These are phyloP conservation scores for Leccinum subspadiceum DNA, from an alignment of 1,284 basidiomycete species.

Conservation along the genomic window DNA sequence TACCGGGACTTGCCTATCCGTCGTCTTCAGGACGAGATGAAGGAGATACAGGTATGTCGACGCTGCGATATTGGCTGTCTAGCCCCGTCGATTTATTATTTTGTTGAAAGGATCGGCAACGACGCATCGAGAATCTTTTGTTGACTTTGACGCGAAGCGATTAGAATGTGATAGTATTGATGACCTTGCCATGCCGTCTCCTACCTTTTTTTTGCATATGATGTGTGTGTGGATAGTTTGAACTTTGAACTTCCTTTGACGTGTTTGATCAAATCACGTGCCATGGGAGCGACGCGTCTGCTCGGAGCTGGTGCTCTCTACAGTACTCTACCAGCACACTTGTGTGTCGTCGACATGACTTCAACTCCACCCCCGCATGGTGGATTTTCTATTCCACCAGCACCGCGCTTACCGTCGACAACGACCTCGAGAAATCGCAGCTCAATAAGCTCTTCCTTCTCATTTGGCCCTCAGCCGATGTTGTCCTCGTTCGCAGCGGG, in stretches of 20 bases:
- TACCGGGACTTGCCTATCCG: constrained; percentile 61
- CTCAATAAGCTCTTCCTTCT: constrained; percentile 79
- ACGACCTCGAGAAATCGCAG: constrained; percentile 41
- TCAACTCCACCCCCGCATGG: constrained; percentile 33
- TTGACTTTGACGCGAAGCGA: constrained; percentile 50
- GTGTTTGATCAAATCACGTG: no score
- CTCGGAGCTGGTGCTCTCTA: no score
- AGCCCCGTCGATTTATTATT: constrained; percentile 3
- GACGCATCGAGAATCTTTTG: constrained; percentile 72
- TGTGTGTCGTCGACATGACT: constrained; percentile 20
- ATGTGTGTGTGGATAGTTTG: no score
- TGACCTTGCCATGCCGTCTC: background rate
- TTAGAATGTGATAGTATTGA: constrained; percentile 28
- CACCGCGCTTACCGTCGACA: constrained; percentile 30
- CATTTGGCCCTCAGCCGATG: constrained; percentile 73
- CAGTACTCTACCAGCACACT: background rate
- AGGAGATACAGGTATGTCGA: constrained; percentile 65
- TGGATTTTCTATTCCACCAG: constrained; percentile 27
- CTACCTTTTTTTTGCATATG: no score
- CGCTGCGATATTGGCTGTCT: background rate
- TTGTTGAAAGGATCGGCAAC: constrained; percentile 62
- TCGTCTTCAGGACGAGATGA: constrained; percentile 72
- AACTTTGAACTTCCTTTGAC: no score
- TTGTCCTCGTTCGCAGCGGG: constrained; percentile 64
- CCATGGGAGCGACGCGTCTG: no score